Percentiles rank a stretch among this genome's conserved stretches.
phyloP scores from a whole-genome alignment of 345 rosid species.

The Acer campestre region DNA sequence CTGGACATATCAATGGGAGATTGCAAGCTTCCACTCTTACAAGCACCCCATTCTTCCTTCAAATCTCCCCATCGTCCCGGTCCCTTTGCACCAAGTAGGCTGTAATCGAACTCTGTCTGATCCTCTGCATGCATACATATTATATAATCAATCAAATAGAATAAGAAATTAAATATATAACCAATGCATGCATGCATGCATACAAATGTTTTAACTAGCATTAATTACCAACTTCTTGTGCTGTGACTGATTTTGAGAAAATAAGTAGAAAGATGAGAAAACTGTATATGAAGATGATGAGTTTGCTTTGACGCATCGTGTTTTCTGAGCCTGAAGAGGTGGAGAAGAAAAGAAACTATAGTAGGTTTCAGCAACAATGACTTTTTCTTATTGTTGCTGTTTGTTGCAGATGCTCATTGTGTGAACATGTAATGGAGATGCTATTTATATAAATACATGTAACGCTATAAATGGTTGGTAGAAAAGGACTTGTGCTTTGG shows the following conservation, averaged over 20 bases:
- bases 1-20: slow-evolving; percentile 44
- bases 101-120: slow-evolving; percentile 58
- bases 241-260: slow-evolving; percentile 19
- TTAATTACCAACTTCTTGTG: slow-evolving; percentile 44
- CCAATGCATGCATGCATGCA: background rate
- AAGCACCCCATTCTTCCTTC: slow-evolving; percentile 36
- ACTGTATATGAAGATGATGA: background rate
- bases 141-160: no score
- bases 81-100: slow-evolving; percentile 44
- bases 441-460: background rate
- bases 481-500: background rate
- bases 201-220: background rate
- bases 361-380: background rate
- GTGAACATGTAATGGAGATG: no score
- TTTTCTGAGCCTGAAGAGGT: background rate
- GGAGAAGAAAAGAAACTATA: no score
- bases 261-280: slow-evolving; percentile 17
- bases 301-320: slow-evolving; percentile 21
- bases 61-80: slow-evolving; percentile 56
- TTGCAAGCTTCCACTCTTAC: slow-evolving; percentile 43
- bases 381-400: background rate
- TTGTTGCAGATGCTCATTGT: no score
- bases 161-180: background rate
- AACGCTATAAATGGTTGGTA: background rate
- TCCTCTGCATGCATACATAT: slow-evolving; percentile 41